phyloP scores from a whole-genome alignment of 192 early-diverging fungal species.

The Podila minutissima region DNA sequence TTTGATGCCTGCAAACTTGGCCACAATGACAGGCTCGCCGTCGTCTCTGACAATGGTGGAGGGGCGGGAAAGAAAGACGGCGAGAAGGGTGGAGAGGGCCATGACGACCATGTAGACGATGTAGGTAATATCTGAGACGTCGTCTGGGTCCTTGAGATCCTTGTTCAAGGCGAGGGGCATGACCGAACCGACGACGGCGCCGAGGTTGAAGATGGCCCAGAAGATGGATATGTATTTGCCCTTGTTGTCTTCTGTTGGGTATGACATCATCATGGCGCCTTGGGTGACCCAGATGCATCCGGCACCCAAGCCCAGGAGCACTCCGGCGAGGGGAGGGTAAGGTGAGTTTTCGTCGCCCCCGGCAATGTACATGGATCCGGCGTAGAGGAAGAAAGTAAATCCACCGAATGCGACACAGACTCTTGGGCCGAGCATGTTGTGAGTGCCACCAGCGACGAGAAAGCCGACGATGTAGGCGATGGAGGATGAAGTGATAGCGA shows the following conservation, averaged over 20 bases:
- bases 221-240: constrained; percentile 85
- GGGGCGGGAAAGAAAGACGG: constrained; percentile 65
- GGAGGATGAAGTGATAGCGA: constrained; percentile 43
- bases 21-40: constrained; percentile 73
- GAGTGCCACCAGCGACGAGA: constrained; percentile 75
- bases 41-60: constrained; percentile 70
- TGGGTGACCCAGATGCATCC: constrained; percentile 82
- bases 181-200: constrained; percentile 82
- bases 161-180: constrained; percentile 77
- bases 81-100: constrained; percentile 66
- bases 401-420: constrained; percentile 73
- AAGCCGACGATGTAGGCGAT: constrained; percentile 79
- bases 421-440: constrained; percentile 82
- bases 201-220: constrained; percentile 88
- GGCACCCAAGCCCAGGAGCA: constrained; percentile 79
- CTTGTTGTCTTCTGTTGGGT: constrained; percentile 83
- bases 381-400: constrained; percentile 82
- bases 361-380: constrained; percentile 75
- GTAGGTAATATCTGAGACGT: constrained; percentile 75
- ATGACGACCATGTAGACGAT: constrained; percentile 80
- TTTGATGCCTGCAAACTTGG: constrained; percentile 73
- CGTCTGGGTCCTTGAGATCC: constrained; percentile 33
- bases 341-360: constrained; percentile 61
- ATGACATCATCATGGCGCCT: constrained; percentile 88
- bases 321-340: constrained; percentile 79